These are phyloP conservation scores for Canavalia ensiformis DNA, from an alignment of 306 rosid genomes.

Conservation along the genomic window DNA sequence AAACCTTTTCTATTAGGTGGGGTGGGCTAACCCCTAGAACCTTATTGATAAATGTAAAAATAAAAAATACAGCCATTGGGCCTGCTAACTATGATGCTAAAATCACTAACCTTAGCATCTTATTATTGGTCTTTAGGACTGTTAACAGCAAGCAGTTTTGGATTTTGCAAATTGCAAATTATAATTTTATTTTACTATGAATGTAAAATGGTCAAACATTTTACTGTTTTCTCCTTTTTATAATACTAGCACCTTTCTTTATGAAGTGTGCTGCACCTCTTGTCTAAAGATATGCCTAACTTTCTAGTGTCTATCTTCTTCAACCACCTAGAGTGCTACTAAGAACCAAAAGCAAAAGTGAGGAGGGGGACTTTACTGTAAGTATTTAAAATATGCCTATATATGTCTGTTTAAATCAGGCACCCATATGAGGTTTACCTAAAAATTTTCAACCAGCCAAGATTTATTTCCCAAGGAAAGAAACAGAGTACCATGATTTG, in stretches of 20 bases:
- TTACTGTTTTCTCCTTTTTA: not conserved
- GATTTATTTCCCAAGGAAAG: conserved; percentile 8
- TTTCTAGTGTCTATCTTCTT: not conserved
- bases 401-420: conserved; percentile 21
- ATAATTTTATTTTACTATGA: too few species aligned
- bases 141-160: too few species aligned
- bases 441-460: not conserved
- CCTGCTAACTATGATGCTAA: too few species aligned
- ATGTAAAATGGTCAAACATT: conserved; percentile 8
- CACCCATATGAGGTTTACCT: not conserved
- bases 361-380: conserved; percentile 12
- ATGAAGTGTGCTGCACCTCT: not conserved
- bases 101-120: too few species aligned
- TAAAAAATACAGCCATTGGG: too few species aligned
- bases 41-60: too few species aligned
- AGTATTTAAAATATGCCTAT: not conserved
- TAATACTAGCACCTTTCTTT: not conserved
- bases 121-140: too few species aligned
- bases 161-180: too few species aligned
- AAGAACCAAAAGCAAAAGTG: not conserved
- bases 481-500: conserved; percentile 3
- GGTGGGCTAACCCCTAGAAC: too few species aligned
- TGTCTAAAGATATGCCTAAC: not conserved
- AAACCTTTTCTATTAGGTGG: too few species aligned
- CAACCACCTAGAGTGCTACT: not conserved